phyloP scores from a whole-genome alignment of 2,329 filamentous ascomycete species.

The Claviceps africana region DNA sequence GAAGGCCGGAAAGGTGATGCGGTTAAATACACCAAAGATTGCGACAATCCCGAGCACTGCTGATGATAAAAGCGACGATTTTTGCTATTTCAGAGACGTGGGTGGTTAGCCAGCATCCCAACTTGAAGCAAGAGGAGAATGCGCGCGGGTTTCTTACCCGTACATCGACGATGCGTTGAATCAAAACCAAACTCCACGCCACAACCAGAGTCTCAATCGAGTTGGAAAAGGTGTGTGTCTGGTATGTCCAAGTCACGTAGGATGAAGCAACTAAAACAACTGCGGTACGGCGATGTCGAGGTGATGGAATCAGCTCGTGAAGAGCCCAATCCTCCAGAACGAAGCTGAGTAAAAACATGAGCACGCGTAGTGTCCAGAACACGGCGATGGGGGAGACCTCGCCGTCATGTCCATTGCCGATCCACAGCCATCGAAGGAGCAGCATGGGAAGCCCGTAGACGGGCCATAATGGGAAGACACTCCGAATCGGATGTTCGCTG shows the following conservation, averaged over 20 bases:
- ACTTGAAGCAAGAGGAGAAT: conserved; percentile 1
- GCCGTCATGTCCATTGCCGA: conserved; percentile 63
- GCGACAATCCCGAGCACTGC: conserved; percentile 65
- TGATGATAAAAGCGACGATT: conserved; percentile 62
- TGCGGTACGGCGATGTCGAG: conserved; percentile 56
- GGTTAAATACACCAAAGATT: conserved; percentile 84
- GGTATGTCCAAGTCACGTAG: conserved; percentile 97
- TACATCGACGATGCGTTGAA: conserved; percentile 68
- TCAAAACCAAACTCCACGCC: conserved; percentile 83
- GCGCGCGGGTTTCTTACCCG: conserved; percentile 40
- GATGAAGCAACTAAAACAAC: conserved; percentile 82
- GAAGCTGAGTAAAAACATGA: conserved; percentile 94
- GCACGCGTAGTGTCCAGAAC: conserved; percentile 74
- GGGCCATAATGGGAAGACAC: conserved; percentile 92
- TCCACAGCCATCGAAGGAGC: conserved; percentile 81
- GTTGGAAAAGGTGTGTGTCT: conserved; percentile 97
- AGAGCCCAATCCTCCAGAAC: conserved; percentile 97
- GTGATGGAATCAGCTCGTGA: conserved; percentile 72
- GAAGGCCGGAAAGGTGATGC: conserved; percentile 94
- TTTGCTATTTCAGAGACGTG: conserved; percentile 37
- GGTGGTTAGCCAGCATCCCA: conserved; percentile 13
- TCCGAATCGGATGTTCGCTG: conserved; percentile 73
- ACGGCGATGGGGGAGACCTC: conserved; percentile 72
- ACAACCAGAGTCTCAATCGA: conserved; percentile 89
- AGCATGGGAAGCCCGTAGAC: conserved; percentile 91